These are phyloP conservation scores for Rutstroemia sp. DNA, from an alignment of 2,329 filamentous ascomycete genomes.

Conservation along the genomic window DNA sequence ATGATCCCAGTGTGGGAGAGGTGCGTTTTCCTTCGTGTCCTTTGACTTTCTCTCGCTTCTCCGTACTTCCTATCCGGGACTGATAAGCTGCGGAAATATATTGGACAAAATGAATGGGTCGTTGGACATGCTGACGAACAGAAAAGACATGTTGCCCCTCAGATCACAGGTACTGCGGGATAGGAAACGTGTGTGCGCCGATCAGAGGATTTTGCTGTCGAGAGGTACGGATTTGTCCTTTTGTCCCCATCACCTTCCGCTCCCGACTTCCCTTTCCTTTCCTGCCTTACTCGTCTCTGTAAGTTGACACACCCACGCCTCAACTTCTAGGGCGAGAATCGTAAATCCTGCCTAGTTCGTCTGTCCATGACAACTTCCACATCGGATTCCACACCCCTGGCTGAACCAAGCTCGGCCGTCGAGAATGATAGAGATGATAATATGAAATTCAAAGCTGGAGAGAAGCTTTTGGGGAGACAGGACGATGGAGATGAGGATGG, in stretches of 20 bases:
- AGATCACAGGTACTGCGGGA: constrained; percentile 16
- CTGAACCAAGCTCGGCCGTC: not conserved
- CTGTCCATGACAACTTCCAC: not conserved
- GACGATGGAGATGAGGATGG: not conserved
- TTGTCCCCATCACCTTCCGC: not conserved
- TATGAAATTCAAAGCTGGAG: not conserved
- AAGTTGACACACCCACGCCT: not conserved
- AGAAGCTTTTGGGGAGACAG: not conserved
- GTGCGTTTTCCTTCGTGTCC: not conserved
- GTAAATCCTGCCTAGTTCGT: not conserved
- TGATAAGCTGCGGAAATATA: not conserved
- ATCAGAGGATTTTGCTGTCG: constrained; percentile 18
- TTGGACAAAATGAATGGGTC: not conserved
- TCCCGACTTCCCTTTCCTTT: not conserved
- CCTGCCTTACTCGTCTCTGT: not conserved
- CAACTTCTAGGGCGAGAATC: not conserved
- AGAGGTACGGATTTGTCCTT: constrained; percentile 5
- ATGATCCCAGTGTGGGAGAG: constrained; percentile 19
- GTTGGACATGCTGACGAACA: not conserved
- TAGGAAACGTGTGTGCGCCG: constrained; percentile 16
- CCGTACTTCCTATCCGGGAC: too few relatives aligned
- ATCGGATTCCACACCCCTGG: not conserved
- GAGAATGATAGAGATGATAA: too few relatives aligned
- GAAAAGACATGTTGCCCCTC: constrained; percentile 17
- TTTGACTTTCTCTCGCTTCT: not conserved